These are phyloP conservation scores for Macadamia integrifolia DNA, from an alignment of 164 flowering plant species.

Conservation along the genomic window DNA sequence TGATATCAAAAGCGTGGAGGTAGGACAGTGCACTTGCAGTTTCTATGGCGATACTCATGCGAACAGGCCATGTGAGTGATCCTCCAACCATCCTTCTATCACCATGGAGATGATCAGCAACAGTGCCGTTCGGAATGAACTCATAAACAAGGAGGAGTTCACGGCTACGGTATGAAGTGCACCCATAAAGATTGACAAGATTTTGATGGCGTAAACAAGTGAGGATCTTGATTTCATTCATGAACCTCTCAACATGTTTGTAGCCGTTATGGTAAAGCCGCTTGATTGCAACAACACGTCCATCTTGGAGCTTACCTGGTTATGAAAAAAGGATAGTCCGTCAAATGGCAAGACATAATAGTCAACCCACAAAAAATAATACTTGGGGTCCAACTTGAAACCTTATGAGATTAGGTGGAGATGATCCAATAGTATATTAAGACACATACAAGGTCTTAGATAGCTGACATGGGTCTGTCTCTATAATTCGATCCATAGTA, in stretches of 20 bases:
- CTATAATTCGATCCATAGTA: too few species aligned
- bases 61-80: not conserved
- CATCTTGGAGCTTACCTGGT: conserved; percentile 10
- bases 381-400: too few species aligned
- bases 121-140: not conserved
- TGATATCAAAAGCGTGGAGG: not conserved
- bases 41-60: conserved; percentile 1
- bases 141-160: not conserved
- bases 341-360: too few species aligned
- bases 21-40: not conserved
- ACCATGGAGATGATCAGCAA: not conserved
- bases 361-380: too few species aligned
- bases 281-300: not conserved
- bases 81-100: not conserved
- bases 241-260: conserved; percentile 3
- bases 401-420: too few species aligned
- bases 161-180: not conserved
- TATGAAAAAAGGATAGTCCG: not conserved
- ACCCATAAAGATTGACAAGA: not conserved
- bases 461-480: too few species aligned
- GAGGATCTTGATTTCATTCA: conserved; percentile 1
- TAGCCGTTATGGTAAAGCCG: not conserved
- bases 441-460: too few species aligned
- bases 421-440: too few species aligned
- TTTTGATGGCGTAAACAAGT: not conserved